Evolutionary conservation across 1,284 basidiomycete genomes (phyloP), one percentile per base, ranked within the genome.

Genomic region (Abortiporus biennis): DNA sequence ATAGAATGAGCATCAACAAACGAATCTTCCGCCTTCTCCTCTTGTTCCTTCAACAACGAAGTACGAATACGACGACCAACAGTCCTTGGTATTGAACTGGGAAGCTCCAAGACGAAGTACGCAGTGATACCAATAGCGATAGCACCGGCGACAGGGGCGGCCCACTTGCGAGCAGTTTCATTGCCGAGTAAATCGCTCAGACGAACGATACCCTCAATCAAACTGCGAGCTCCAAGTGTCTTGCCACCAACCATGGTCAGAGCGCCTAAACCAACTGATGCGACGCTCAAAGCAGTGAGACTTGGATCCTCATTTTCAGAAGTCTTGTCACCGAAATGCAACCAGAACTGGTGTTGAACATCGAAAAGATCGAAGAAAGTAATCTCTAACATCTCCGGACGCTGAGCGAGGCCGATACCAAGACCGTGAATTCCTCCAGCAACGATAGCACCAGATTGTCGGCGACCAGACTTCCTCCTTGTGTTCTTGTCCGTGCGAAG

Each of bases 81-180:
- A 24, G 92, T 97, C 48, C 81, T 76, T n/a, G 96, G 96, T 48
- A 99, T 86, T 2, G 91, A 84, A 55, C 72, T 78, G 0, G 96
- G 96, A 20, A 99, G 75, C 57, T 98, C 94, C 52, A 90, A 67
- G 42, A 98, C 72, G 48, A 96, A 69, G 67, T 95, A 98, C 1
- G 79, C 84, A 2, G 85, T 78, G 12, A 86, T 67, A 12, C 92
- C 92, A 42, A 90, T 67, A 13, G 83, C 77, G 36, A 81, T 64
- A 1, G 87, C 81, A 21, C 91, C 90, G 34, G 96, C 54, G 38
- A 91, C 75, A 1, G 95, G 93, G 1, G 80, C 90, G 1, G 81
- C 85, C 93, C 93, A 98, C 64, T 81, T 85, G 50, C 90, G 80
- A 1, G 85, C 76, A 1, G 76, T 74, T 51, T 92, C 89, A 62